Evolutionary conservation across 2,329 filamentous ascomycete genomes (phyloP).

Genomic region (Paracoccidioides brasiliensis): DNA sequence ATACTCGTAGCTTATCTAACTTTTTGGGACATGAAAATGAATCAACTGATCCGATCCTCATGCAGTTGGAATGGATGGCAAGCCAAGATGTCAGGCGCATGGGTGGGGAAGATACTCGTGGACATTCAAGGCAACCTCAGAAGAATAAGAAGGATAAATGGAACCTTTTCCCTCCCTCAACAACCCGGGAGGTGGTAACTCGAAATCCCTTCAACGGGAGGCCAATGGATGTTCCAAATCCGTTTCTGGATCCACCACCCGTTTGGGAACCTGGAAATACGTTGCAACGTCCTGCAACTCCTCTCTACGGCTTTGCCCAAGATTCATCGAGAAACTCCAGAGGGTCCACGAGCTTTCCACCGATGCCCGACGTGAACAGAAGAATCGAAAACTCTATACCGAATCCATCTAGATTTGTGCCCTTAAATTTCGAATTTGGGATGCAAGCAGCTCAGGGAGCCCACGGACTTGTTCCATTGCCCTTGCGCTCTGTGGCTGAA

Average conservation of each 20-base stretch:
- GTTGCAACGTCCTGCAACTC: not conserved
- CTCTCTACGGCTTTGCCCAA: not conserved
- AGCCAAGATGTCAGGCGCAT: not conserved
- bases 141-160: not conserved
- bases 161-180: not conserved
- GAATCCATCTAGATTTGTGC: slow-evolving; percentile 5
- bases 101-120: not conserved
- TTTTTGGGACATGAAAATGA: not conserved
- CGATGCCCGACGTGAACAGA: not conserved
- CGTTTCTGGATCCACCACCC: not conserved
- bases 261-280: not conserved
- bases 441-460: not conserved
- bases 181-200: too few relatives aligned
- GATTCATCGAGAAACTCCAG: not conserved
- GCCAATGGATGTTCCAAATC: not conserved
- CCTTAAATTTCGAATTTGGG: slow-evolving; percentile 5
- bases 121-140: not conserved
- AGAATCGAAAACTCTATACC: slow-evolving; percentile 6
- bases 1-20: not conserved
- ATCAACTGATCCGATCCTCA: not conserved
- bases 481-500: not conserved
- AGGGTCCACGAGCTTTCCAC: not conserved
- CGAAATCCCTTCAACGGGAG: not conserved
- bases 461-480: not conserved
- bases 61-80: not conserved